Base-by-base conservation (phyloP, 1,284 basidiomycete genomes). In the Cystobasidium sp. region DNA sequence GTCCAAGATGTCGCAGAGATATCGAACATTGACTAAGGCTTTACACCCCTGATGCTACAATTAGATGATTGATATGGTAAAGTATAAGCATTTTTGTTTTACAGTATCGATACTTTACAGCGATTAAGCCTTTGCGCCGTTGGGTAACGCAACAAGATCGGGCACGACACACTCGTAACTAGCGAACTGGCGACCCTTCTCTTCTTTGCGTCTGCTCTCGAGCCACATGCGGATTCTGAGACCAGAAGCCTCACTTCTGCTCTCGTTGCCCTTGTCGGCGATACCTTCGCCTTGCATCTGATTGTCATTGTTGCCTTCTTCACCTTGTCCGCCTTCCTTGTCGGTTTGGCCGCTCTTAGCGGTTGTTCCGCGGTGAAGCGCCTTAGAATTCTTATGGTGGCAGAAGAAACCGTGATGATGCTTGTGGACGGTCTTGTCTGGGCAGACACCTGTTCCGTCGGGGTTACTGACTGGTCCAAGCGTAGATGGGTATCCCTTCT, bases 151-250 rank as follows among this genome's bases (percentile, higher is more conserved):
- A 14, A 63, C 58, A 10, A 71, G 61, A 37, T 71, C 59, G 14
- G 70, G 67, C 6, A 75, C 58, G 5, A 69, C 55, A 39, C 31
- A 46, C 62, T 69, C 58, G 41, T 75, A 75, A 41, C 52, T 58
- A 3, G 67, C 55, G 39, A 75, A 75, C 31, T 75, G 74, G 12
- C 75, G 31, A 6, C 75, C 75, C 24, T 58, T 44, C 31, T 61
- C 55, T 52, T 75, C 75, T 52, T 72, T 72, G 14, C 58, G 37
- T n/a, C 74, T 65, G 61, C 61, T 65, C 47, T 75, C 75, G 6
- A 75, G 55, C 75, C 75, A 75, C 64, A 75, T 75, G 16, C 75
- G 51, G 43, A 75, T 52, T n/a, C 75, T 18, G n/a, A 75, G 37
- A 6, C 75, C 75, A 10, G 55, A 58, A 22, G 43, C 68, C 20